Conservation (phyloP, 106 monocot species). For the Acorus gramineus region DNA sequence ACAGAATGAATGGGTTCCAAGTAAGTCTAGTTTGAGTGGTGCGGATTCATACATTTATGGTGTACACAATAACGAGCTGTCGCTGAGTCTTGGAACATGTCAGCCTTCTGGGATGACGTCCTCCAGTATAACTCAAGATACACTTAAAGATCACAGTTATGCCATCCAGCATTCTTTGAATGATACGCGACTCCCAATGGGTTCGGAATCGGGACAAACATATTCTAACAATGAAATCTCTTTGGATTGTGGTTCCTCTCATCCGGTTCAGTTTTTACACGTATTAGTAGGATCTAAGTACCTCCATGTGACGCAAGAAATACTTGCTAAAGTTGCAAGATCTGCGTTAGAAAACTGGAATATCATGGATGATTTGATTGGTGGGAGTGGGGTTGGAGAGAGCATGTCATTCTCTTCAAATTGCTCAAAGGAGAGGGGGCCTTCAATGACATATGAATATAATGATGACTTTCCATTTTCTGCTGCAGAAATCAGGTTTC, state of each 20-base stretch:
- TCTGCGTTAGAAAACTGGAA: conserved; percentile 24
- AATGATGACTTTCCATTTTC: conserved; percentile 13
- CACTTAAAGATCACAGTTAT: conserved; percentile 10
- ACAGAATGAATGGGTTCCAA: too few species aligned
- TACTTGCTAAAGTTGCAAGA: conserved; percentile 44
- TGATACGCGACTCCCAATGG: conserved; percentile 1
- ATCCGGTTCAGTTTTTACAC: conserved; percentile 13
- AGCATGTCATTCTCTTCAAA: too few species aligned
- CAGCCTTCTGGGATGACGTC: conserved; percentile 39
- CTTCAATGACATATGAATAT: not conserved
- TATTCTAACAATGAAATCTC: conserved; percentile 12
- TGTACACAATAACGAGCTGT: conserved; percentile 41
- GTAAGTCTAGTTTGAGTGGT: too few species aligned
- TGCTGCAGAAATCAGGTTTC: conserved; percentile 7
- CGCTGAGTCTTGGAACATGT: conserved; percentile 46
- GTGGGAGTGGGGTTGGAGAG: not conserved
- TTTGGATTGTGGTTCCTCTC: conserved; percentile 15
- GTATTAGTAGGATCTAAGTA: conserved; percentile 41
- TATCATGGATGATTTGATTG: conserved; percentile 23
- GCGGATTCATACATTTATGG: conserved; percentile 7
- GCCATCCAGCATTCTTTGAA: not conserved
- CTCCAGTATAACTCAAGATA: conserved; percentile 27
- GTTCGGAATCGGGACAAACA: conserved; percentile 1
- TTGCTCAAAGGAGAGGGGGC: too few species aligned
- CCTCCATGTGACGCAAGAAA: conserved; percentile 32